Base-by-base conservation (phyloP, 805 yeast species). In the Tetrapisispora taiwanensis region DNA sequence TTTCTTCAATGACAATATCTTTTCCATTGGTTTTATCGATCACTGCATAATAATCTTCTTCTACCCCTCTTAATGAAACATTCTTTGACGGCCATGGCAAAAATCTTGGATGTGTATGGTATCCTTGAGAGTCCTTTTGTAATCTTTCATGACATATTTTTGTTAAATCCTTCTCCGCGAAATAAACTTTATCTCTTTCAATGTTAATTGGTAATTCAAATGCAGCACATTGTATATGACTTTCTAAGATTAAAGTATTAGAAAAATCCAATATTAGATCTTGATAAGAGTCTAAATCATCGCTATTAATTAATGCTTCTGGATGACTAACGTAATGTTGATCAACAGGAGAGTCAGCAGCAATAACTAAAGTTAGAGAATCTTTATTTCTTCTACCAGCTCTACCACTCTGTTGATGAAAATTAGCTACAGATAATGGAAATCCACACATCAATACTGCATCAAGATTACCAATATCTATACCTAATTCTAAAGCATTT, bases 381-480 rank as follows among this genome's bases (percentile, higher is more conserved):
- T 92, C 97, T 43, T 75, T 75, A 42, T 74, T 76, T 51, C 95
- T 78, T 60, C 99, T 72, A 15, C 99, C 99, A 0, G 96, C 97
- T 56, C 99, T 73, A 31, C 99, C 99, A 68, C 92, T 82, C 58
- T 92, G 98, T 63, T 92, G 99, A 53, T 89, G 86, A 58, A 92
- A 76, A 48, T 87, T 87, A 41, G 94, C 80, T 47, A 88, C 72
- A 43, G 95, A 84, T 18, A 78, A 68, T 0, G 99, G 99, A 50
- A 92, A 92, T 0, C 97, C 97, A 56, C 95, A 86, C 67, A 88
- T 78, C 2, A 92, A 65, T 0, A 89, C 97, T 0, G 95, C 88
- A 62, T 92, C 98, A 39, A 92, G 68, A 13, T 83, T 84, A 41
- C 97, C 95, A 48, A 92, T 83, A 69, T 92, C 98, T 42, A 92